Evolutionary conservation across 805 yeast species (phyloP).

Genomic region (Candida cerambycidarum): DNA sequence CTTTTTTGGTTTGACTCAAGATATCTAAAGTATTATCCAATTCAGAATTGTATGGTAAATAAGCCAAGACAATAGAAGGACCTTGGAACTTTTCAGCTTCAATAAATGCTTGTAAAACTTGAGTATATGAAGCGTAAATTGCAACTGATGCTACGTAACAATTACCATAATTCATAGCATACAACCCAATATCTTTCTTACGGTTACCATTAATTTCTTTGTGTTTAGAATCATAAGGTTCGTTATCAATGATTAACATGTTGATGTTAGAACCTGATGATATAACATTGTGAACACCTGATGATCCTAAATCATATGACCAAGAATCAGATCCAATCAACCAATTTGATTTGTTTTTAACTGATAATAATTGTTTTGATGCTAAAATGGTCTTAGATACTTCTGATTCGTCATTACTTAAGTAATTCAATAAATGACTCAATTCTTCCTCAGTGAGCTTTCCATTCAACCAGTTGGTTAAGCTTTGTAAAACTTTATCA

Average conservation of each 20-base stretch:
- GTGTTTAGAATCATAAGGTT: slow-evolving; percentile 53
- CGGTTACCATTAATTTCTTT: slow-evolving; percentile 47
- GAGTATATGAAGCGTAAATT: slow-evolving; percentile 90
- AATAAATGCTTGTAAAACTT: slow-evolving; percentile 79
- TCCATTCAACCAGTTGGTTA: slow-evolving; percentile 68
- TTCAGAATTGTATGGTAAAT: slow-evolving; percentile 73
- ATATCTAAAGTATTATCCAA: slow-evolving; percentile 68
- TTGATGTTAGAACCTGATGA: slow-evolving; percentile 76
- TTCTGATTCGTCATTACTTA: slow-evolving; percentile 37
- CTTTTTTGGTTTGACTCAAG: slow-evolving; percentile 80
- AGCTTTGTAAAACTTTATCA: slow-evolving; percentile 49
- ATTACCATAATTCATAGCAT: slow-evolving; percentile 90
- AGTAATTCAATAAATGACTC: slow-evolving; percentile 23
- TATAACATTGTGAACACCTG: slow-evolving; percentile 86
- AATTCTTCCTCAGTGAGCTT: slow-evolving; percentile 17
- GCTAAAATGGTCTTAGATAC: slow-evolving; percentile 48
- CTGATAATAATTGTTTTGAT: slow-evolving; percentile 44
- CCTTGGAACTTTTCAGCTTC: slow-evolving; percentile 91
- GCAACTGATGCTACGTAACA: slow-evolving; percentile 94
- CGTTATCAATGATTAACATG: slow-evolving; percentile 83
- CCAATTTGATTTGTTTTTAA: slow-evolving; percentile 60
- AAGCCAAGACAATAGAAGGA: slow-evolving; percentile 88
- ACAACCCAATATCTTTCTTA: slow-evolving; percentile 90
- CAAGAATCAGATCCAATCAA: slow-evolving; percentile 92
- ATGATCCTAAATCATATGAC: slow-evolving; percentile 89